Evolutionary conservation across 306 rosid genomes (phyloP), one percentile per base, ranked within the genome.

Genomic region (Styphnolobium japonicum): DNA sequence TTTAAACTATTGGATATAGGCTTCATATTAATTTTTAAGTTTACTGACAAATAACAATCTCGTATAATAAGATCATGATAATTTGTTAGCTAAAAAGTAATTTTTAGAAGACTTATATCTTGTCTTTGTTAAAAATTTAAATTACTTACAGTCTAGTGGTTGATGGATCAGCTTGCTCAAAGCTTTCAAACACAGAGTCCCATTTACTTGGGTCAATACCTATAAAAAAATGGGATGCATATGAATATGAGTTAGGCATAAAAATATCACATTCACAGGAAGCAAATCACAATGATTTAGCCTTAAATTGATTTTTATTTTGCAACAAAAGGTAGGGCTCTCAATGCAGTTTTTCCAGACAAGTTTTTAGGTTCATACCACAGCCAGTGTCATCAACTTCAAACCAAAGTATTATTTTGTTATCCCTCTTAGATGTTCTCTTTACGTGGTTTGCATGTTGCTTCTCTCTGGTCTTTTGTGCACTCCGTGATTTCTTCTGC

Each of bases 111-210:
- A 36, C 55, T 40, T 43, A 1, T 46, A 11, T 63, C 16, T 69
- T 33, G 37, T 69, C 23, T 11, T 43, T 48, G 22, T 29, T 36
- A 42, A 65, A 31, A 72, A 58, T 60, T 29, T 70, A 21, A 82
- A 62, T 70, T 79, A 78, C 97, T 89, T 73, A 96, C 99, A 97
- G 86, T 85, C 99, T 77, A 46, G 98, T 96, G 39, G 99, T 96
- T 39, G 99, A 91, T 81, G 98, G 99, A 87, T 96, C 99, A 31
- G 97, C 99, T 85, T 96, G 99, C 88, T 96, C 99, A 77, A 96
- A 96, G 89, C 99, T 96, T 86, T 96, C 99, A 65, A 96, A 96
- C 70, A 96, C 99, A 16, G 97, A 89, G 62, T 96, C 98, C 99
- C 98, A 96, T 85, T 96, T 96, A 82, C 93, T 81, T 52, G 97